These are phyloP conservation scores for Podospora pseudoanserina DNA, from an alignment of 495 filamentous ascomycete genomes.

Conservation along the genomic window DNA sequence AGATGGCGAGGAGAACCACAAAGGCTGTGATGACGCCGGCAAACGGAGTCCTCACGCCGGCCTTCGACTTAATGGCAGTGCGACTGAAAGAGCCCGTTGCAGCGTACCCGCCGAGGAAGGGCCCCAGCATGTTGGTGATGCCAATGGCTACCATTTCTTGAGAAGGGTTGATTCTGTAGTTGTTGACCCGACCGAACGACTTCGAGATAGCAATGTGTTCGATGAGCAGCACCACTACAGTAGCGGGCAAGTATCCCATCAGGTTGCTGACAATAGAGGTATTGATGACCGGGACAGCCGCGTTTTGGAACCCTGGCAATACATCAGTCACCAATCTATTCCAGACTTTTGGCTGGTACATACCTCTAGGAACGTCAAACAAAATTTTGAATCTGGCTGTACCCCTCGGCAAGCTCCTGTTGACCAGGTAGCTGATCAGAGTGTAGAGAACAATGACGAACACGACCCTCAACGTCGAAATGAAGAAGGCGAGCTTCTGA, in stretches of 20 bases:
- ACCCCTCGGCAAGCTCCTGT: conserved; percentile 48
- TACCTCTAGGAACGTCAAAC: conserved; percentile 71
- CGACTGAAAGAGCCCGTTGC: conserved; percentile 96
- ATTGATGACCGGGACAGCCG: conserved; percentile 70
- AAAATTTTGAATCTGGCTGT: conserved; percentile 65
- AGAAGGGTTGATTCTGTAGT: conserved; percentile 96
- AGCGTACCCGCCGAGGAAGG: conserved; percentile 91
- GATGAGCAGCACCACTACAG: conserved; percentile 88
- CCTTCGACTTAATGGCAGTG: conserved; percentile 97
- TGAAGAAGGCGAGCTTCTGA: conserved; percentile 80
- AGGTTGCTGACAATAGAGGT: conserved; percentile 29
- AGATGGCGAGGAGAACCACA: conserved; percentile 92
- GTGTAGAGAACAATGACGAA: conserved; percentile 94
- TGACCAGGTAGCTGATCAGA: conserved; percentile 82
- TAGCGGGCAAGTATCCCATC: conserved; percentile 36
- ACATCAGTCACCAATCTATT: conserved; percentile 1
- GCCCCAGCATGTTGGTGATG: conserved; percentile 83
- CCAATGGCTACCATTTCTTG: conserved; percentile 97
- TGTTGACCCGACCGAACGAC: conserved; percentile 94
- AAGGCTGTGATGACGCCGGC: conserved; percentile 86
- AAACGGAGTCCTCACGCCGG: conserved; percentile 89
- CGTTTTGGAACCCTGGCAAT: conserved; percentile 67
- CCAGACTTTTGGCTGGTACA: conserved; percentile 6
- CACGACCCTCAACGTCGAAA: conserved; percentile 80
- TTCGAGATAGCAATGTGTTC: conserved; percentile 98